A percentile compares a stretch with the other conserved stretches of the same genome.
phyloP scores from a whole-genome alignment of 1,139 yeast species.

The Blastobotrys niveus region DNA sequence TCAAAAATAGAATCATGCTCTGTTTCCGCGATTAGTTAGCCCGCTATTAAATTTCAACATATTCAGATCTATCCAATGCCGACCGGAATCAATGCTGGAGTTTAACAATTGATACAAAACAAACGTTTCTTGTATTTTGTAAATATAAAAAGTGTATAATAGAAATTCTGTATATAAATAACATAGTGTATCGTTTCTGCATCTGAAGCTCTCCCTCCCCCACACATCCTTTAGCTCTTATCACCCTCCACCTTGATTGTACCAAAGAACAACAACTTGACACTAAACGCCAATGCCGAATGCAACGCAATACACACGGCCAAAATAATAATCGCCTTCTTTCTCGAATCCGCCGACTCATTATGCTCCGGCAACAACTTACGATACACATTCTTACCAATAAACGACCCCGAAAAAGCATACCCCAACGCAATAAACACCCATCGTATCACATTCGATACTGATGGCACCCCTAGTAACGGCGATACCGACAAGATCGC shows the following conservation, averaged over 20 bases:
- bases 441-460: slow-evolving; percentile 37
- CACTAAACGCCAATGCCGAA: slow-evolving; percentile 36
- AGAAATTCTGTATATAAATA: too few species aligned
- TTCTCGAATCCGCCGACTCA: slow-evolving; percentile 26
- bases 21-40: too few species aligned
- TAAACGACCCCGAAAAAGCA: slow-evolving; percentile 35
- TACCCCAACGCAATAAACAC: slow-evolving; percentile 35
- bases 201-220: too few species aligned
- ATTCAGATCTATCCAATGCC: too few species aligned
- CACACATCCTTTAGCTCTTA: background rate
- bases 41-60: too few species aligned
- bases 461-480: slow-evolving; percentile 32
- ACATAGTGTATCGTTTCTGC: too few species aligned
- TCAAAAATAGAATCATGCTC: too few species aligned
- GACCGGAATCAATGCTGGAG: too few species aligned
- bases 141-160: too few species aligned
- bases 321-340: slow-evolving; percentile 31
- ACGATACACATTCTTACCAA: slow-evolving; percentile 33
- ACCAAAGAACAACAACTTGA: slow-evolving; percentile 35
- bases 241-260: slow-evolving; percentile 21
- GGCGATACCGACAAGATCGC: slow-evolving; percentile 50
- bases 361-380: slow-evolving; percentile 21
- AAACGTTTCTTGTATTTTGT: too few species aligned
- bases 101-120: too few species aligned
- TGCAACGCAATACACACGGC: slow-evolving; percentile 34